phyloP scores from a whole-genome alignment of 345 rosid genomes.

The Dipteronia sinensis region DNA sequence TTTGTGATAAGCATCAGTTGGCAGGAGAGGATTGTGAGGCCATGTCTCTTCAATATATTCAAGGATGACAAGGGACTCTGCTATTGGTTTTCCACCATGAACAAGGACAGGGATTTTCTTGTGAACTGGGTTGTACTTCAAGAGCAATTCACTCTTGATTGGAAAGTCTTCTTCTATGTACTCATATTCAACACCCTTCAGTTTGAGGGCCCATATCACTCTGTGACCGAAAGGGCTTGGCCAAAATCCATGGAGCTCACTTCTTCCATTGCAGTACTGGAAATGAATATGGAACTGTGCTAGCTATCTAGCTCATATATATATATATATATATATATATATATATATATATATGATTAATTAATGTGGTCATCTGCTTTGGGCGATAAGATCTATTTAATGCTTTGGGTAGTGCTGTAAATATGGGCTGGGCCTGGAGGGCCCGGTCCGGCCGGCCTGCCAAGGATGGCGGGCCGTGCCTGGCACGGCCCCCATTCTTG shows the following conservation, averaged over 20 bases:
- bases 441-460: too few relatives aligned
- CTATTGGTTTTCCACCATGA: conserved; percentile 12
- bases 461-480: too few relatives aligned
- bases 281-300: too few relatives aligned
- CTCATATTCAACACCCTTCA: conserved; percentile 5
- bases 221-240: conserved; percentile 14
- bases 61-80: conserved; percentile 20
- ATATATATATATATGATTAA: too few relatives aligned
- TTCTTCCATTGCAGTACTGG: not conserved
- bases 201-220: conserved; percentile 21
- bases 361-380: too few relatives aligned
- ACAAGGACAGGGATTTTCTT: conserved; percentile 21
- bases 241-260: conserved; percentile 21
- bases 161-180: conserved; percentile 11
- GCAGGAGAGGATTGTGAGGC: conserved; percentile 18
- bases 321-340: too few relatives aligned
- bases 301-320: too few relatives aligned
- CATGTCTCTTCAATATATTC: conserved; percentile 25
- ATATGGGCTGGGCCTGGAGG: too few relatives aligned
- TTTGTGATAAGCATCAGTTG: conserved; percentile 13
- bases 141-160: conserved; percentile 10
- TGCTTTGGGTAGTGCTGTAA: too few relatives aligned
- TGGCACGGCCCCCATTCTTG: too few relatives aligned
- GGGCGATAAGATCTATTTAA: too few relatives aligned
- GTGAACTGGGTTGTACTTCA: conserved; percentile 12